A percentile compares a stretch with the other conserved stretches of the same genome.
Conservation (phyloP, 257 asterid species). For the Solanum ossicruentum region DNA sequence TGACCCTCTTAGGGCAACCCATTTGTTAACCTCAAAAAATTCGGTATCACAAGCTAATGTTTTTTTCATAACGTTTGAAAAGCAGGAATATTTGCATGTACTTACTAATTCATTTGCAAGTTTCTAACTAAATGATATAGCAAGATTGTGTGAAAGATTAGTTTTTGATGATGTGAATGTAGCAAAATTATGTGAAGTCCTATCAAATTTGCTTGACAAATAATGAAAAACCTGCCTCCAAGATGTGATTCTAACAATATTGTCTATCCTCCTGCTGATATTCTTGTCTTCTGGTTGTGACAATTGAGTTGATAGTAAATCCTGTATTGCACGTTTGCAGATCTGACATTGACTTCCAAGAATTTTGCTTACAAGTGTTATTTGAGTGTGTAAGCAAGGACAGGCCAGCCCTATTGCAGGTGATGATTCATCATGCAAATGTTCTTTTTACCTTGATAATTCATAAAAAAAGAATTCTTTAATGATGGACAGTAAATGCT, state of each 20-base stretch:
- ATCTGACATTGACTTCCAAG: slow-evolving; percentile 67
- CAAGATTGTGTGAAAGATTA: background rate
- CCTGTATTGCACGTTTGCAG: slow-evolving; percentile 30
- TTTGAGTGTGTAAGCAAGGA: slow-evolving; percentile 99
- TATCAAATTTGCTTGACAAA: background rate
- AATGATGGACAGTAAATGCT: background rate
- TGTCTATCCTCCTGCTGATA: background rate
- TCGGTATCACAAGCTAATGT: background rate
- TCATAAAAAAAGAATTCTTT: background rate
- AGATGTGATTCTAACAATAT: background rate
- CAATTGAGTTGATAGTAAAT: background rate
- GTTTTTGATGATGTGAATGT: background rate
- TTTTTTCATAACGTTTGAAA: background rate
- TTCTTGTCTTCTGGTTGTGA: background rate
- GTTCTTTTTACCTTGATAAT: background rate
- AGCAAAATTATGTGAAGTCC: background rate
- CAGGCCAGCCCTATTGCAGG: slow-evolving; percentile 90
- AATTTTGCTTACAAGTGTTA: slow-evolving; percentile 82
- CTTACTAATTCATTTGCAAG: background rate
- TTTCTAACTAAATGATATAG: background rate
- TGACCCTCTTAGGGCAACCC: background rate
- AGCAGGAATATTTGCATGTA: background rate
- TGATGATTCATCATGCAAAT: slow-evolving; percentile 1
- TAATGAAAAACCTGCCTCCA: background rate
- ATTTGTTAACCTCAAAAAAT: background rate